Conservation (phyloP, 2,329 filamentous ascomycete genomes). For the Hypoxylon sp. region DNA sequence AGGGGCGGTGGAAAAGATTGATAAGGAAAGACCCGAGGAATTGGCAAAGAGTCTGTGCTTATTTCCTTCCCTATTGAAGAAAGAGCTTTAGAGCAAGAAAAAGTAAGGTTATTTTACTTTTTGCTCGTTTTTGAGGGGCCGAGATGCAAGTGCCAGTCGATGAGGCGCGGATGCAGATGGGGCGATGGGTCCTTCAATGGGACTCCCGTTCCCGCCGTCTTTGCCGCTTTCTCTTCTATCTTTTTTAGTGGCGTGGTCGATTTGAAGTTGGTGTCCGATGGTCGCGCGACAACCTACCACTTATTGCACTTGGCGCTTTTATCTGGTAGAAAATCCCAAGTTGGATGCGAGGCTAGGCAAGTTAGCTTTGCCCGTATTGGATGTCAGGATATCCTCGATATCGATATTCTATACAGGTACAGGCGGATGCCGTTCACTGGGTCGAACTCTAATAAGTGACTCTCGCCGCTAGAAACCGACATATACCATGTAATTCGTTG, state of each 20-base stretch:
- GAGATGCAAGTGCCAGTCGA: slow-evolving; percentile 35
- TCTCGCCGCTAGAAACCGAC: slow-evolving; percentile 8
- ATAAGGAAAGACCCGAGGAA: slow-evolving; percentile 13
- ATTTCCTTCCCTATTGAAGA: slow-evolving; percentile 1
- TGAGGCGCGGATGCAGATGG: slow-evolving; percentile 42
- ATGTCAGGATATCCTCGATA: slow-evolving; percentile 6
- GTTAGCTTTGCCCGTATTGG: not conserved
- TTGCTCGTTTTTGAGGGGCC: slow-evolving; percentile 18
- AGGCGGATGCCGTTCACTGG: slow-evolving; percentile 7
- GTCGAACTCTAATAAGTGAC: slow-evolving; percentile 29
- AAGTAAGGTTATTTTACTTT: slow-evolving; percentile 26
- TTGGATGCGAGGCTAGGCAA: slow-evolving; percentile 7
- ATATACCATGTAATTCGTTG: slow-evolving; percentile 37
- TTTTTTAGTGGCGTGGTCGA: slow-evolving; percentile 26
- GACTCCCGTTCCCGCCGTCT: slow-evolving; percentile 42
- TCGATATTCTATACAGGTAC: slow-evolving; percentile 12
- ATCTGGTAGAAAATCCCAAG: slow-evolving; percentile 8
- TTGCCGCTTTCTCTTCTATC: slow-evolving; percentile 32
- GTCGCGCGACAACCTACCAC: slow-evolving; percentile 37
- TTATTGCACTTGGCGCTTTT: slow-evolving; percentile 16
- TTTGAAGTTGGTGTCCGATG: slow-evolving; percentile 26
- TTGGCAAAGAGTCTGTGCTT: slow-evolving; percentile 10
- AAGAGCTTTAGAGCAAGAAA: slow-evolving; percentile 6
- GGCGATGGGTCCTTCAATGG: slow-evolving; percentile 41
- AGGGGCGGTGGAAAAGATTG: slow-evolving; percentile 5